Percentiles rank a stretch among this genome's conserved stretches.
Conservation (phyloP, 805 yeast species). For the Kluyveromyces aestuarii region DNA sequence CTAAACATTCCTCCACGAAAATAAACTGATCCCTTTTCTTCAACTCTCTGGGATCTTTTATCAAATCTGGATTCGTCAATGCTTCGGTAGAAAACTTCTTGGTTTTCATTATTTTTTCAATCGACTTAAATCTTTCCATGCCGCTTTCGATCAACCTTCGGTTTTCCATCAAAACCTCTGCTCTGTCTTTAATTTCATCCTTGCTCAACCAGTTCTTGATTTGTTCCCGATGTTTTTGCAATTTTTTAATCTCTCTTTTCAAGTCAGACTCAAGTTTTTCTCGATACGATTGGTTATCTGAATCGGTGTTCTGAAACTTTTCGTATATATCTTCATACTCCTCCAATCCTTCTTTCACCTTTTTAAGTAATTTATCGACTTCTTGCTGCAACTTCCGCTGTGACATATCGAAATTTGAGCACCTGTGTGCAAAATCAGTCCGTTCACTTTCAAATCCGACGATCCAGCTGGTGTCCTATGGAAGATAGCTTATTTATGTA, state of each 20-base stretch:
- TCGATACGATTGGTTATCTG: conserved; percentile 66
- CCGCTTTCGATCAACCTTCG: conserved; percentile 61
- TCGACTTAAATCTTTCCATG: conserved; percentile 93
- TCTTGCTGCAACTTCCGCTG: conserved; percentile 49
- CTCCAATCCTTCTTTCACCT: conserved; percentile 84
- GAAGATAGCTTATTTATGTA: not conserved
- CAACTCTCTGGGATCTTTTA: conserved; percentile 66
- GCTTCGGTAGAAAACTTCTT: conserved; percentile 95
- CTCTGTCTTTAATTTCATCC: conserved; percentile 85
- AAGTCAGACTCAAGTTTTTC: conserved; percentile 89
- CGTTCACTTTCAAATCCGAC: not conserved
- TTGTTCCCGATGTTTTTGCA: conserved; percentile 90
- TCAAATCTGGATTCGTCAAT: conserved; percentile 54
- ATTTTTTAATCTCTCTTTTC: conserved; percentile 88
- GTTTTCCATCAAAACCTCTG: conserved; percentile 63
- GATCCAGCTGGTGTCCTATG: not conserved
- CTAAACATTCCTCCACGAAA: conserved; percentile 63
- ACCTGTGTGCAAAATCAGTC: not conserved
- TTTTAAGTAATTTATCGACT: conserved; percentile 87
- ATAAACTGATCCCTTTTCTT: conserved; percentile 66
- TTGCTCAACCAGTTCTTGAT: conserved; percentile 91
- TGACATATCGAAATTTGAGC: conserved; percentile 26
- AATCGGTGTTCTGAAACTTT: conserved; percentile 68
- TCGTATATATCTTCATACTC: conserved; percentile 81
- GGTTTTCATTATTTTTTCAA: conserved; percentile 86